These are phyloP conservation scores for Zalaria obscura DNA, from an alignment of 2,329 filamentous ascomycete genomes.

Conservation along the genomic window DNA sequence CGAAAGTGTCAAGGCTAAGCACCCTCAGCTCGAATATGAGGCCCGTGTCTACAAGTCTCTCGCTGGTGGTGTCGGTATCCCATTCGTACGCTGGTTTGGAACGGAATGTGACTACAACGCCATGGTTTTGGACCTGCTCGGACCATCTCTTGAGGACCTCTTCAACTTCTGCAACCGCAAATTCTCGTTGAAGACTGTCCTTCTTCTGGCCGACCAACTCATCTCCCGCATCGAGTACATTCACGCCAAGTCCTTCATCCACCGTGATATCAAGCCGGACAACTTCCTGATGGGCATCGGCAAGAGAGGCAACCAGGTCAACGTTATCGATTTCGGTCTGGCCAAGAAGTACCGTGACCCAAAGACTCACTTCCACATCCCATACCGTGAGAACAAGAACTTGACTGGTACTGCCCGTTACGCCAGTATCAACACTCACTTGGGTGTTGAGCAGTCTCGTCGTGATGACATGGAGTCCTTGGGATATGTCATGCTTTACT, in stretches of 20 bases:
- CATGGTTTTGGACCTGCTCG: conserved; percentile 95
- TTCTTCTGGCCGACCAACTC: conserved; percentile 91
- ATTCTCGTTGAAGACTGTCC: conserved; percentile 96
- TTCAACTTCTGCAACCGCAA: conserved; percentile 99
- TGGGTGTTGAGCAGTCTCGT: conserved; percentile 95
- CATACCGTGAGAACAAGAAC: conserved; percentile 99
- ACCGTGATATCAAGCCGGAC: conserved; percentile 99
- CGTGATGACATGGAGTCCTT: conserved; percentile 99
- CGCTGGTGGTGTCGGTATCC: conserved; percentile 92
- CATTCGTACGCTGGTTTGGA: conserved; percentile 98
- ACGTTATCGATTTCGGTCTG: conserved; percentile 96
- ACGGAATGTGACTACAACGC: conserved; percentile 99
- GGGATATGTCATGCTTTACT: conserved; percentile 99
- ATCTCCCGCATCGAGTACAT: conserved; percentile 99
- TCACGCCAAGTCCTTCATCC: conserved; percentile 98
- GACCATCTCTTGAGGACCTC: conserved; percentile 87
- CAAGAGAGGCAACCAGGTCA: conserved; percentile 98
- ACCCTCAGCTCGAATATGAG: conserved; percentile 97
- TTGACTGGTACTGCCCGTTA: conserved; percentile 96
- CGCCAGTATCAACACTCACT: conserved; percentile 95
- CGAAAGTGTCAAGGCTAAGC: conserved; percentile 98
- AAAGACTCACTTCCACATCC: conserved; percentile 99
- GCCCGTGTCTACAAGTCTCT: conserved; percentile 83
- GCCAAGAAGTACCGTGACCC: conserved; percentile 99
- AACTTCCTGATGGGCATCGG: conserved; percentile 99